Base-by-base conservation (phyloP, 2,329 filamentous ascomycete genomes). In the Xylaria sp. region DNA sequence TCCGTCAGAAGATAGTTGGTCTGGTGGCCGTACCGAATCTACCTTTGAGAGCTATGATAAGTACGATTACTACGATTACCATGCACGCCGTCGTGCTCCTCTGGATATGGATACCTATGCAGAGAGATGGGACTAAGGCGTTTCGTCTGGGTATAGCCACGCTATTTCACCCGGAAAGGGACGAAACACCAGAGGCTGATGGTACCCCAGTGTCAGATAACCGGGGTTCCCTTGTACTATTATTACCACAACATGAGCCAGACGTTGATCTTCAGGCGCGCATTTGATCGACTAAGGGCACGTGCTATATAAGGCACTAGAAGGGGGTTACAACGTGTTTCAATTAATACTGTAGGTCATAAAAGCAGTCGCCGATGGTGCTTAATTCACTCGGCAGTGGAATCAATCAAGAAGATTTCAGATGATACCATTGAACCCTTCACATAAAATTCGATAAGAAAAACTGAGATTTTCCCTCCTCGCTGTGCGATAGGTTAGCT, bases 191-290 rank as follows among this genome's bases (percentile, higher is more conserved):
- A 31, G 28, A 31, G 28, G 28, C 9, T 4, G 28, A 31, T 31
- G 28, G 28, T 9, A 35, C 14, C 35, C 37, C 23, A 37, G 8
- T 15, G 15, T 31, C 42, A 59, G n/a, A 15, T 25, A 38, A 17
- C 55, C 38, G 11, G 19, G 28, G n/a, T 56, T 49, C 17, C 46
- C 38, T 5, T 63, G 60, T 63, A 63, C 17, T 55, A 63, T 42
- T 51, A 56, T 19, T 47, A 31, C 28, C 28, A 31, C 28, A 31
- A 9, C 28, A 31, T 9, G 28, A 31, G 28, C 28, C 28, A 5
- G 5, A 31, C 28, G 28, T 31, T 31, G 28, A 31, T 31, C 28
- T 4, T 31, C 9, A 31, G 5, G 9, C 28, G 28, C 9, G 28
- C 5, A 31, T 31, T 4, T 31, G 28, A 31, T 31, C 28, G 28